Evolutionary conservation across 169 alveolate species (phyloP).

Genomic region (Plasmodium falciparum): DNA sequence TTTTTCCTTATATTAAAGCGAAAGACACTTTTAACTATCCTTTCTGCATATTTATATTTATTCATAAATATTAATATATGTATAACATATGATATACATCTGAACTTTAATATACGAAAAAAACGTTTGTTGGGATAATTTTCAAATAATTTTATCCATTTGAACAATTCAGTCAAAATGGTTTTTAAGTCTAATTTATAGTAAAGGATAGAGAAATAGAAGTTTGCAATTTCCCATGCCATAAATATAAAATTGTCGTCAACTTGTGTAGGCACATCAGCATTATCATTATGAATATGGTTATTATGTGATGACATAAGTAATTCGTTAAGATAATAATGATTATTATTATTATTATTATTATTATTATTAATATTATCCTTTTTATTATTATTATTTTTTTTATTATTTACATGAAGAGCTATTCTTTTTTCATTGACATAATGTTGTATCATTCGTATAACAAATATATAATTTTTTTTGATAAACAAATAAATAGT

Average conservation of each 20-base stretch:
- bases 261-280: not conserved
- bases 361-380: too few species aligned
- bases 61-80: conserved; percentile 55
- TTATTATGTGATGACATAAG: not conserved
- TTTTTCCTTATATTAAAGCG: conserved; percentile 1
- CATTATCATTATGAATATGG: not conserved
- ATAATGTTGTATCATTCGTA: conserved; percentile 8
- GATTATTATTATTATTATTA: not conserved
- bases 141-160: conserved; percentile 52
- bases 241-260: conserved; percentile 44
- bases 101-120: conserved; percentile 6
- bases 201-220: conserved; percentile 61
- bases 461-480: conserved; percentile 37
- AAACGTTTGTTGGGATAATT: not conserved
- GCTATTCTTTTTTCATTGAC: not conserved
- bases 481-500: conserved; percentile 43
- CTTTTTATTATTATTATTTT: not conserved
- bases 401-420: not conserved
- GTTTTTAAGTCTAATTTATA: conserved; percentile 52
- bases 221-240: conserved; percentile 74
- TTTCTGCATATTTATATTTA: conserved; percentile 45
- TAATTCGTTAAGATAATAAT: not conserved
- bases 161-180: conserved; percentile 32
- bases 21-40: conserved; percentile 2
- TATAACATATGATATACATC: conserved; percentile 28